phyloP scores from a whole-genome alignment of 306 rosid species.

The Vigna nakashimae region DNA sequence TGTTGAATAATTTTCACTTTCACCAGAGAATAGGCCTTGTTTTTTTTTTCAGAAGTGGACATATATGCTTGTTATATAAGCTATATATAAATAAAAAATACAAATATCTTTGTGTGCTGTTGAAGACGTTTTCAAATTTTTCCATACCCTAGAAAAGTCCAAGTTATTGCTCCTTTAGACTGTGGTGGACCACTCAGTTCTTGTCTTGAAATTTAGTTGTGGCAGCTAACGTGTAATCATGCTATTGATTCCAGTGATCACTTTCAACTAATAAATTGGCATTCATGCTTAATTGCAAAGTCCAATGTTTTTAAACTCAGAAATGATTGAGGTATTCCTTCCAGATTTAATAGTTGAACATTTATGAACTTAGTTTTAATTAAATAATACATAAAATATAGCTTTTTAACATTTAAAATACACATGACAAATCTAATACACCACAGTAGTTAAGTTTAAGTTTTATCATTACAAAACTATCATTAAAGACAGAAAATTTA shows the following conservation, averaged over 20 bases:
- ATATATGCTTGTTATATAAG: slow-evolving; percentile 45
- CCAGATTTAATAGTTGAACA: too few relatives aligned
- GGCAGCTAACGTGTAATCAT: slow-evolving; percentile 39
- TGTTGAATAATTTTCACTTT: background rate
- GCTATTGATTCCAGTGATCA: slow-evolving; percentile 31
- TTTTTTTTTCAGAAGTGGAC: slow-evolving; percentile 44
- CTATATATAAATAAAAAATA: background rate
- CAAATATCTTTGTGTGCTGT: background rate
- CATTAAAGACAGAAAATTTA: too few relatives aligned
- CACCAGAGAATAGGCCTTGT: background rate
- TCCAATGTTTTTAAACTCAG: background rate
- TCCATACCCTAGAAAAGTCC: slow-evolving; percentile 20
- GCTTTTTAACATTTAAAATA: too few relatives aligned
- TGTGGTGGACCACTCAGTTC: slow-evolving; percentile 43
- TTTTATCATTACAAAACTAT: too few relatives aligned
- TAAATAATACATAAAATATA: too few relatives aligned
- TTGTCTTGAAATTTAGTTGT: slow-evolving; percentile 40
- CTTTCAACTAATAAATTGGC: slow-evolving; percentile 39
- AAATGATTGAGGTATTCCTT: too few relatives aligned
- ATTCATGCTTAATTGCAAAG: slow-evolving; percentile 34
- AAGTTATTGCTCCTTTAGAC: slow-evolving; percentile 36
- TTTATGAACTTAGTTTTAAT: too few relatives aligned
- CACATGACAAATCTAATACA: too few relatives aligned
- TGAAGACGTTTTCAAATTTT: slow-evolving; percentile 36
- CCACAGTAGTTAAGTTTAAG: too few relatives aligned